Percentiles rank a stretch among this genome's conserved stretches.
Evolutionary conservation across 202 grass and related monocot species (phyloP).

Genomic region (Cymbopogon flexuosus): DNA sequence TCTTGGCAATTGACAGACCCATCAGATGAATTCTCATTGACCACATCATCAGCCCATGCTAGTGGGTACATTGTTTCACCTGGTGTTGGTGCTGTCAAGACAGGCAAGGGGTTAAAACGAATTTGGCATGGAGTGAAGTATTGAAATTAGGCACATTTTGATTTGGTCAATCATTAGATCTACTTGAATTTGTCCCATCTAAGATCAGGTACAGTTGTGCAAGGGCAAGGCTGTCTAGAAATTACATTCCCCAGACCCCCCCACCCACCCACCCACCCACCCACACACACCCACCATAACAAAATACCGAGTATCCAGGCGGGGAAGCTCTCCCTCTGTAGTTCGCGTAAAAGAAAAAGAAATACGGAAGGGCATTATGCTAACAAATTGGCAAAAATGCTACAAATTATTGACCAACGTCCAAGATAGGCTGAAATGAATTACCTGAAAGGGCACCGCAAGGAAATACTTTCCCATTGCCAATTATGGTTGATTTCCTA

Average conservation of each 20-base stretch:
- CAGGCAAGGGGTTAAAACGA: constrained; percentile 1
- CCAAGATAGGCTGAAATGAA: constrained; percentile 24
- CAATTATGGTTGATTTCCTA: constrained; percentile 61
- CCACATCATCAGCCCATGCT: constrained; percentile 55
- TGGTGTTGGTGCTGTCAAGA: constrained; percentile 57
- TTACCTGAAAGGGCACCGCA: constrained; percentile 61
- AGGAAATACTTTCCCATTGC: constrained; percentile 50
- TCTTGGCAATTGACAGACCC: constrained; percentile 31
- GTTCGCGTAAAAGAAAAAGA: not conserved
- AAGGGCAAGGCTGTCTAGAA: not conserved
- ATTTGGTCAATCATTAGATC: not conserved
- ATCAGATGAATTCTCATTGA: constrained; percentile 28
- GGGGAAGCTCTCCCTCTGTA: too few relatives aligned
- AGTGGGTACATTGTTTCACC: constrained; percentile 54
- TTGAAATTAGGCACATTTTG: not conserved
- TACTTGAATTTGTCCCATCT: not conserved
- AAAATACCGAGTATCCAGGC: too few relatives aligned
- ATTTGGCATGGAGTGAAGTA: constrained; percentile 8
- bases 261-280: too few relatives aligned
- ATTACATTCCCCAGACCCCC: not conserved
- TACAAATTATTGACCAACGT: not conserved
- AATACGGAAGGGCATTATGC: not conserved
- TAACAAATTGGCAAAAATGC: not conserved
- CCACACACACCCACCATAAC: too few relatives aligned
- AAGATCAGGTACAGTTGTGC: not conserved